Evolutionary conservation across 202 grass and related monocot species (phyloP), one percentile per base, ranked within the genome.

Genomic region (Panicum virgatum): DNA sequence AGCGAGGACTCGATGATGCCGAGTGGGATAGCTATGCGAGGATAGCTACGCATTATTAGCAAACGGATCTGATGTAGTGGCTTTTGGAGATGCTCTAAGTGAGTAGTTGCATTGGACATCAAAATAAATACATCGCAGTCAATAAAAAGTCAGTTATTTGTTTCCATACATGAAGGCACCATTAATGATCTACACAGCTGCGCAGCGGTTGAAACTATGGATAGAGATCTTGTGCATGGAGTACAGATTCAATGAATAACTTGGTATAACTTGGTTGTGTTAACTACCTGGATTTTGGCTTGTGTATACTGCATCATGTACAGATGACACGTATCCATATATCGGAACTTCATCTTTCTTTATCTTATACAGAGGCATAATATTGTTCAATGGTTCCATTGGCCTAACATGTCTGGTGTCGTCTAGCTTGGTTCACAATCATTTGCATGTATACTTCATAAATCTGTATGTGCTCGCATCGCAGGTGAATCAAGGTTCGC

Each of bases 321-420:
- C 16, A 1, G 16, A 52, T 72, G 44, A 50, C 43, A 71, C 44
- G 25, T 48, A 50, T 71, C 23, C 23, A 29, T n/a, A n/a, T n/a
- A n/a, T 50, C 7, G 6, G 14, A 8, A 8, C 20, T 30, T 7
- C 18, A 32, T 72, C 9, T 50, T 20, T 34, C 2, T 52, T 69
- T 26, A 34, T 23, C 7, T 2, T 19, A 32, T 6, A 72, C 8
- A 26, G 50, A 52, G n/a, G 5, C 30, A 34, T 20, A 32, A 36
- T 72, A 26, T 50, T 6, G 7, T 18, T 30, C 48, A 9, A 30
- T n/a, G 38, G 43, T 48, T 18, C 25, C 25, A 48, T 30, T 19
- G 43, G 46, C 34, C 69, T 72, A 72, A 72, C 47, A n/a, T 53
- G 69, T 53, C 69, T 50, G 16, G 16, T 30, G 69, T 37, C 46